phyloP scores from a whole-genome alignment of 768 basidiomycete species.

The Leccinum imitatum region DNA sequence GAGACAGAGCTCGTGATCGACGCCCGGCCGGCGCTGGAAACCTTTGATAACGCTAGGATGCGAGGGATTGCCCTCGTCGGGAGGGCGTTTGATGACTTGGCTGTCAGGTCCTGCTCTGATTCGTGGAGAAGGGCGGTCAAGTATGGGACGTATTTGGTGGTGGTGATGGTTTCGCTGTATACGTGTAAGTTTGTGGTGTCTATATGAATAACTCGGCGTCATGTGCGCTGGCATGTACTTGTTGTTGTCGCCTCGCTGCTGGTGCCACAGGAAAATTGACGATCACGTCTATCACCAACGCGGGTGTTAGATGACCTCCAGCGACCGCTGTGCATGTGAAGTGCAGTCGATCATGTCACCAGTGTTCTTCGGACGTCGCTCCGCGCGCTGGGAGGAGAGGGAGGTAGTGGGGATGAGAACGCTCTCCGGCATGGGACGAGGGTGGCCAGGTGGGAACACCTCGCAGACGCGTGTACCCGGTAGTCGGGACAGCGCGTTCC shows the following conservation, averaged over 20 bases:
- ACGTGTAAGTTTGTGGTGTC: background rate
- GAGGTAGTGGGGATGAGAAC: no score
- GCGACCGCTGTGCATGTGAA: no score
- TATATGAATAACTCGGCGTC: background rate
- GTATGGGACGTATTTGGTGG: slow-evolving; percentile 3
- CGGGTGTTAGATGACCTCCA: background rate
- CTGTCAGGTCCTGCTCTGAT: background rate
- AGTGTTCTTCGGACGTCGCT: no score
- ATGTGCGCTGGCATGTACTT: background rate
- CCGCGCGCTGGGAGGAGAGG: no score
- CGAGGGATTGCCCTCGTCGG: slow-evolving; percentile 1
- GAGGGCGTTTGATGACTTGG: background rate
- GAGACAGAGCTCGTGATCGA: slow-evolving; percentile 8
- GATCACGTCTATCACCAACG: background rate
- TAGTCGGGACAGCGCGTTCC: no score
- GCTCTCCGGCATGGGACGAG: no score
- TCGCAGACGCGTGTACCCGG: no score
- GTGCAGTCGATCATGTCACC: no score
- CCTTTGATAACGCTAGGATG: slow-evolving; percentile 10
- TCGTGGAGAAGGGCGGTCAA: background rate
- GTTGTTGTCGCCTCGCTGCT: background rate
- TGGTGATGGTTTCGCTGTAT: slow-evolving; percentile 2
- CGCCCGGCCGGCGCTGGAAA: slow-evolving; percentile 10
- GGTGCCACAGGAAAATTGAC: background rate
- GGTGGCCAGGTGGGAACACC: no score